Evolutionary conservation across 306 rosid genomes (phyloP).

Genomic region (Corylus avellana): DNA sequence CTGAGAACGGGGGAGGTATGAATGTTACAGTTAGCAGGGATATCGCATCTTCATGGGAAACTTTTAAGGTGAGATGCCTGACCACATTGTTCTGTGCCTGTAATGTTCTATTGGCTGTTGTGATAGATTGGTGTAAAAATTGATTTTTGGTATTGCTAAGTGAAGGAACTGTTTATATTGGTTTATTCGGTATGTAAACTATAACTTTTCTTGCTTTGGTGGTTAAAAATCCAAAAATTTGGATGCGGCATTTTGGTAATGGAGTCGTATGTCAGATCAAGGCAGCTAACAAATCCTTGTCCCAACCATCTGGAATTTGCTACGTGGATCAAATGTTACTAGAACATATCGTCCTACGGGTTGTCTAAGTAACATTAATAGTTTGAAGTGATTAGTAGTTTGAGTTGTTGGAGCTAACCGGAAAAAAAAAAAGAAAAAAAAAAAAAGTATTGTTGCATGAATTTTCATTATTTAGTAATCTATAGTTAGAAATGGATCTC

Average conservation of each 20-base stretch:
- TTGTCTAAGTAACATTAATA: background rate
- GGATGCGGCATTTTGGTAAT: background rate
- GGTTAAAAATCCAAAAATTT: background rate
- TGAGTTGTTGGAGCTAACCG: background rate
- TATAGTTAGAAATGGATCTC: background rate
- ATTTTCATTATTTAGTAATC: background rate
- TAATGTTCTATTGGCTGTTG: slow-evolving; percentile 19
- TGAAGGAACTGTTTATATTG: background rate
- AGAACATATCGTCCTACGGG: background rate
- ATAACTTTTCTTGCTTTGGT: background rate
- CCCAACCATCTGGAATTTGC: background rate
- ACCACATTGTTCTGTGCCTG: slow-evolving; percentile 13
- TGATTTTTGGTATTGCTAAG: background rate
- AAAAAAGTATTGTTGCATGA: background rate
- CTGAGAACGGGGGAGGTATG: slow-evolving; percentile 86
- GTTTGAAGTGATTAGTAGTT: background rate
- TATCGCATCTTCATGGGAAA: slow-evolving; percentile 85
- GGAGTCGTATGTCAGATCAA: background rate
- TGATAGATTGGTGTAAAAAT: background rate
- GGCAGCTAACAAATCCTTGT: background rate
- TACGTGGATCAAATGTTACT: background rate
- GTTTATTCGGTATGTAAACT: background rate
- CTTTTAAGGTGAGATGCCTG: slow-evolving; percentile 62
- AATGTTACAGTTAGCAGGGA: slow-evolving; percentile 72
- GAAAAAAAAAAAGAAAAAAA: background rate